These are phyloP conservation scores for Neurospora tetraspora DNA, from an alignment of 495 filamentous ascomycete genomes.

Conservation along the genomic window DNA sequence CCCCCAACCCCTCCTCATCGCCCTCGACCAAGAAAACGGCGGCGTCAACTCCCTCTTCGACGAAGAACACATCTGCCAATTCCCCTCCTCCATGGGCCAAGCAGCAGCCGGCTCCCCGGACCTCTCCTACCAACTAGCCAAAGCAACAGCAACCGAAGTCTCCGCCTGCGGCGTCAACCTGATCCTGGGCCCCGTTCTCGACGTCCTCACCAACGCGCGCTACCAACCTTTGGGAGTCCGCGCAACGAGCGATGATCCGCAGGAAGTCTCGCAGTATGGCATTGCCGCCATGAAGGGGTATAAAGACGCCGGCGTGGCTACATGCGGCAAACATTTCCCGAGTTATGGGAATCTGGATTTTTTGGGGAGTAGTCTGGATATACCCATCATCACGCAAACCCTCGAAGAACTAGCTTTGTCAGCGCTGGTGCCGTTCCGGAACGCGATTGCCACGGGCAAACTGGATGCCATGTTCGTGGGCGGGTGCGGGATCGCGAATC, in stretches of 20 bases:
- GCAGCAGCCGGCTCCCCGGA: constrained; percentile 57
- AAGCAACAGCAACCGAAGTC: constrained; percentile 79
- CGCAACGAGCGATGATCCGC: constrained; percentile 75
- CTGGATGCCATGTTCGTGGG: constrained; percentile 90
- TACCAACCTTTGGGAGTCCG: constrained; percentile 81
- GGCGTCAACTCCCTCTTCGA: constrained; percentile 91
- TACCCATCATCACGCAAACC: constrained; percentile 86
- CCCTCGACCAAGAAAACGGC: constrained; percentile 87
- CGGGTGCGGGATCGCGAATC: constrained; percentile 77
- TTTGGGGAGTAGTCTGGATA: constrained; percentile 71
- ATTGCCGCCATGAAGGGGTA: constrained; percentile 83
- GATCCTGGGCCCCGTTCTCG: constrained; percentile 82
- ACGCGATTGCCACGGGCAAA: constrained; percentile 65
- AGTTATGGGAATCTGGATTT: constrained; percentile 92
- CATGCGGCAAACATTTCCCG: constrained; percentile 88
- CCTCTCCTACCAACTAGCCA: constrained; percentile 70
- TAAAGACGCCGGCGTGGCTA: constrained; percentile 72
- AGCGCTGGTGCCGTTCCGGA: constrained; percentile 77
- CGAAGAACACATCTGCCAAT: constrained; percentile 83
- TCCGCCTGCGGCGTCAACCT: constrained; percentile 82
- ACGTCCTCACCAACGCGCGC: constrained; percentile 78
- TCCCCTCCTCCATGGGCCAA: constrained; percentile 84
- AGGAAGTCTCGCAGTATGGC: constrained; percentile 80
- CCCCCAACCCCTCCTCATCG: constrained; percentile 72
- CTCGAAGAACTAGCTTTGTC: constrained; percentile 76